A percentile compares a stretch with the other conserved stretches of the same genome.
phyloP scores from a whole-genome alignment of 2,329 filamentous ascomycete genomes.

The Penicillium sumatraense region DNA sequence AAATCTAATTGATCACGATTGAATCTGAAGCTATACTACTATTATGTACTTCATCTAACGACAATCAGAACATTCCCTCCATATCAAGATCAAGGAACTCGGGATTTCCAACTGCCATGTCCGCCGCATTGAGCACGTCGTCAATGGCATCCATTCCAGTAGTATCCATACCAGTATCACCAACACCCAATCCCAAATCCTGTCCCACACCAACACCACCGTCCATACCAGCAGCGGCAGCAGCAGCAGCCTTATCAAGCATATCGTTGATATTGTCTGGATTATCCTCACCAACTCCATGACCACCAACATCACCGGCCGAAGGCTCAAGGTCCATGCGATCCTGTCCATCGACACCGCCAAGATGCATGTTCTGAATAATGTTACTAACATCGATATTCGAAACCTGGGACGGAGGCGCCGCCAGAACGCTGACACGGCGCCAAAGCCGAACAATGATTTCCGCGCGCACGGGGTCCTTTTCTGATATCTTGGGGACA shows the following conservation, averaged over 20 bases:
- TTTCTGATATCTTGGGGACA: slow-evolving; percentile 47
- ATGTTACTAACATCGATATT: slow-evolving; percentile 50
- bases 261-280: slow-evolving; percentile 44
- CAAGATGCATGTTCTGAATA: slow-evolving; percentile 48
- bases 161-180: slow-evolving; percentile 37
- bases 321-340: slow-evolving; percentile 39
- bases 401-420: slow-evolving; percentile 43
- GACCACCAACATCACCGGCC: slow-evolving; percentile 15
- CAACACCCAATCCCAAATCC: slow-evolving; percentile 32
- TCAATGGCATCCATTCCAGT: slow-evolving; percentile 48
- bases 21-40: background rate
- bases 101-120: slow-evolving; percentile 49
- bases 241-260: slow-evolving; percentile 43
- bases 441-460: slow-evolving; percentile 51
- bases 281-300: slow-evolving; percentile 29
- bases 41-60: background rate
- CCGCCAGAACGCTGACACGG: slow-evolving; percentile 47
- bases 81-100: slow-evolving; percentile 51
- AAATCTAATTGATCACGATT: background rate
- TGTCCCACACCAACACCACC: slow-evolving; percentile 25
- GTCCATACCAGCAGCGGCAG: slow-evolving; percentile 40
- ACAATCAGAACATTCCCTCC: slow-evolving; percentile 47
- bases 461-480: slow-evolving; percentile 49
- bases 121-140: slow-evolving; percentile 48
- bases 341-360: slow-evolving; percentile 36